phyloP scores from a whole-genome alignment of 179 eudicot genomes.

The Actinidia polygama region DNA sequence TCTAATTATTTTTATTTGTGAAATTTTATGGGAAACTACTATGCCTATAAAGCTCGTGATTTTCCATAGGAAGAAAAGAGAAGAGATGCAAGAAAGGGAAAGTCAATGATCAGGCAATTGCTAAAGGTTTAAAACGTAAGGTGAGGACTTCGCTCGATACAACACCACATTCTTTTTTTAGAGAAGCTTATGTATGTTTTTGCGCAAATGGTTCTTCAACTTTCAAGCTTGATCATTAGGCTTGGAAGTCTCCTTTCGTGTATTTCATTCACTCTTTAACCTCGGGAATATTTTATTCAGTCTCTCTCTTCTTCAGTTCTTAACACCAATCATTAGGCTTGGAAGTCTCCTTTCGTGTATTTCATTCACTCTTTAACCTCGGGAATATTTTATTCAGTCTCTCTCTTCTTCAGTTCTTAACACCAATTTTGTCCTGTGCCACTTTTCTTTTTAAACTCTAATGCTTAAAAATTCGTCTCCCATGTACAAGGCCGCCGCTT shows the following conservation, averaged over 20 bases:
- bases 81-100: constrained; percentile 29
- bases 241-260: neutral
- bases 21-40: neutral
- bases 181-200: neutral
- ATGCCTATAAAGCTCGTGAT: neutral
- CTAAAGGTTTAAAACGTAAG: constrained; percentile 25
- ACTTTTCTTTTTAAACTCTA: too few species aligned
- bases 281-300: too few species aligned
- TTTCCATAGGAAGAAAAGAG: constrained; percentile 31
- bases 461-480: too few species aligned
- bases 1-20: neutral
- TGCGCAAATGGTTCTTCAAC: neutral
- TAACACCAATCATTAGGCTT: neutral
- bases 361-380: neutral
- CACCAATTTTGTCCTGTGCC: too few species aligned
- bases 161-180: neutral
- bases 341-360: neutral
- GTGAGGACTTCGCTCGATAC: constrained; percentile 18
- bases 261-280: neutral
- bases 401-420: too few species aligned
- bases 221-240: neutral
- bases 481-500: too few species aligned
- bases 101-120: constrained; percentile 5
- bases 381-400: too few species aligned
- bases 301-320: too few species aligned